These are phyloP conservation scores for Plasmodium knowlesi DNA, from an alignment of 169 alveolate species.

Conservation along the genomic window DNA sequence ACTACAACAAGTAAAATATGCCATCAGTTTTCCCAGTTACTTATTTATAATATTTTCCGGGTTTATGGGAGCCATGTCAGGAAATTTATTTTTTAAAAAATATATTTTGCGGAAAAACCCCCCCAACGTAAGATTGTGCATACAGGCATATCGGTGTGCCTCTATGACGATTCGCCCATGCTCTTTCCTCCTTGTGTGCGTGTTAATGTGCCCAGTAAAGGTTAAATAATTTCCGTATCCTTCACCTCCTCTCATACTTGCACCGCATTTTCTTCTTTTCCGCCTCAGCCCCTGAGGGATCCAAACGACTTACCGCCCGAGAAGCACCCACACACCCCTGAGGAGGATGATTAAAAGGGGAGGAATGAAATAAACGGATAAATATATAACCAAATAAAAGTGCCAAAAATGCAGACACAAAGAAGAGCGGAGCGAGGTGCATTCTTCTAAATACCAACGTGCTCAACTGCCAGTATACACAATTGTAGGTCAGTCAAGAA, in stretches of 20 bases:
- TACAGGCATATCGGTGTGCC: neutral
- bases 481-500: neutral
- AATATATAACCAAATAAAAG: neutral
- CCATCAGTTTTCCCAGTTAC: slow-evolving; percentile 82
- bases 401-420: neutral
- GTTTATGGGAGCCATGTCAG: slow-evolving; percentile 85
- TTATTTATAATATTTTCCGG: slow-evolving; percentile 80
- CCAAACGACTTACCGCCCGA: slow-evolving; percentile 68
- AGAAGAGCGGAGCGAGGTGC: neutral
- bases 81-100: slow-evolving; percentile 80
- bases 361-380: neutral
- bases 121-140: slow-evolving; percentile 80
- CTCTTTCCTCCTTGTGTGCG: neutral
- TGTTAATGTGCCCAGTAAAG: neutral
- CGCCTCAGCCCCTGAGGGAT: slow-evolving; percentile 67
- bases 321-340: slow-evolving; percentile 73
- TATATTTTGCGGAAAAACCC: slow-evolving; percentile 82
- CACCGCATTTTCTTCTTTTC: neutral
- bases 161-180: no score
- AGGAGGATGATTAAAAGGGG: slow-evolving; percentile 31
- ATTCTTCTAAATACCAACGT: neutral
- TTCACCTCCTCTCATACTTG: neutral
- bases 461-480: neutral
- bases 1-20: slow-evolving; percentile 77
- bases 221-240: neutral